Base-by-base conservation (phyloP, 352 stramenopile species). In the Pythium oligandrum region DNA sequence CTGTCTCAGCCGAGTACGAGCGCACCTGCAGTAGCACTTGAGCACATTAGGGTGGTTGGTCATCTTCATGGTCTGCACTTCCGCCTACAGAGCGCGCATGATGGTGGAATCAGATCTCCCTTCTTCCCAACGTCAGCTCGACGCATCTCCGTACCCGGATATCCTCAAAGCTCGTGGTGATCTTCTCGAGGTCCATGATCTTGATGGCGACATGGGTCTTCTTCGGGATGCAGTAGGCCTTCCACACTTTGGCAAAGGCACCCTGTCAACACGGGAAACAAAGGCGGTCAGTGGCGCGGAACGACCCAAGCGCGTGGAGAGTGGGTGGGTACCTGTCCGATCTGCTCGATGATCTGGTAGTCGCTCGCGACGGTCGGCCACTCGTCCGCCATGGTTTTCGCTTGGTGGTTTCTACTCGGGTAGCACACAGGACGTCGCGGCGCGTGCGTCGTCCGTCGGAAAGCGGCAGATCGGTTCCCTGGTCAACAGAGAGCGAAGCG, bases 111-210 rank as follows among this genome's bases (percentile, higher is more conserved):
- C 17, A 26, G 17, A 26, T 26, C 17, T 26, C 17, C 17, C 1
- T 26, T 17, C 32, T n/a, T 31, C 6, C 6, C 26, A 51, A 48
- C 43, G 43, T 31, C 31, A 7, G 43, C 43, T 7, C 43, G 6
- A 17, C 6, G 43, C 43, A 56, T 32, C 11, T 4, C 71, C 73
- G 43, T 60, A 90, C 84, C 10, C 86, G 83, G 44, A 95, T 95
- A 59, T 95, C 86, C 67, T 94, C 84, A 68, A 95, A 95, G 71
- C 82, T 98, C 26, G 94, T 97, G 46, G 96, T 98, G 58, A 98
- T 97, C 71, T 98, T 98, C 72, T 99, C 97, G 35, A 99, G 78
- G 73, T 99, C 97, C 80, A 99, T 97, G 58, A 99, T 97, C 73
- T 99, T 99, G 59, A 99, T 98, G 39, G 96, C 96, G 57, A 97